phyloP scores from a whole-genome alignment of 2,329 filamentous ascomycete species.

The Leptographium lundbergii region DNA sequence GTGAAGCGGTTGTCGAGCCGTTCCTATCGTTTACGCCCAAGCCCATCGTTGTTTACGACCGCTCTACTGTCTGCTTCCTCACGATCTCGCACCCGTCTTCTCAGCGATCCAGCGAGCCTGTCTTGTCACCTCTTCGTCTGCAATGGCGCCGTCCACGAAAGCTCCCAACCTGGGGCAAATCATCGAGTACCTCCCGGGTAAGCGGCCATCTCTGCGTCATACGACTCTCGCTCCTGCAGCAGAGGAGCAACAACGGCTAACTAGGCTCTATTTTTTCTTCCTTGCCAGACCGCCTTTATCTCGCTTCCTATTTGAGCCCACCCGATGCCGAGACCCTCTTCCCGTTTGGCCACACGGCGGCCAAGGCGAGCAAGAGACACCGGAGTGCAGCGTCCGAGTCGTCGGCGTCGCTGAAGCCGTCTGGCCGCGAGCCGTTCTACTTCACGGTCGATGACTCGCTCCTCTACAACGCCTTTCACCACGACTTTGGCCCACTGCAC shows the following conservation, averaged over 20 bases:
- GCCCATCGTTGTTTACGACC: too few species aligned
- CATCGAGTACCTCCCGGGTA: conserved; percentile 93
- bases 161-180: conserved; percentile 65
- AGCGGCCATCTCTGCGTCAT: conserved; percentile 19
- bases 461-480: conserved; percentile 96
- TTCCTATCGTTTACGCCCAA: too few species aligned
- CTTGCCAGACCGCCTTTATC: conserved; percentile 72
- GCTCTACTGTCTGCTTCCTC: not conserved
- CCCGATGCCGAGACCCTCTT: conserved; percentile 76
- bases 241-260: not conserved
- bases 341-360: conserved; percentile 54
- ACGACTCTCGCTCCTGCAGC: not conserved
- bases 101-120: not conserved
- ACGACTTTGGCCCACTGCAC: conserved; percentile 94
- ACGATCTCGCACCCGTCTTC: too few species aligned
- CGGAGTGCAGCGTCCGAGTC: conserved; percentile 23
- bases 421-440: conserved; percentile 67
- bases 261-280: not conserved
- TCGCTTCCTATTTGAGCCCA: conserved; percentile 77
- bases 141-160: conserved; percentile 35
- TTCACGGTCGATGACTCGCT: conserved; percentile 90
- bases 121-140: not conserved
- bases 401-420: conserved; percentile 14
- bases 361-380: conserved; percentile 59
- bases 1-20: too few species aligned